Evolutionary conservation across 108 stramenopile species (phyloP).

Genomic region (Nitzschia inconspicua): DNA sequence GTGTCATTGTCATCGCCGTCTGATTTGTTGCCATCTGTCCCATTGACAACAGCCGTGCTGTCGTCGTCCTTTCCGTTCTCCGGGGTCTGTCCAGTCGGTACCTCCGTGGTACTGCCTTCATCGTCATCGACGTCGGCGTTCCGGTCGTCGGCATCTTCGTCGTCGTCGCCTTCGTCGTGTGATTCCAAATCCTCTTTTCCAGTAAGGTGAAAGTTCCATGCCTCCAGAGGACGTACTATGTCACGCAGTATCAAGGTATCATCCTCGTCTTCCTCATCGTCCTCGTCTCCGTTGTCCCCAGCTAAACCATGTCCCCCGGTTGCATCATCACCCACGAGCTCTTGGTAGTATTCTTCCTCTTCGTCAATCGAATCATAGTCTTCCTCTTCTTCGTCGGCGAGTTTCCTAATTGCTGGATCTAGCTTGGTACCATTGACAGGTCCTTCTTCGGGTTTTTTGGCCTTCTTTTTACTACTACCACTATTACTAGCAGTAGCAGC

Average conservation of each 20-base stretch:
- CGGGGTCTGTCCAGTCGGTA: not conserved
- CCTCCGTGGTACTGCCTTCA: not conserved
- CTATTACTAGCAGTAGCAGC: too few species aligned
- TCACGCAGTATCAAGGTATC: conserved; percentile 64
- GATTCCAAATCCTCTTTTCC: conserved; percentile 66
- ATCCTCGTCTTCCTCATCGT: conserved; percentile 61
- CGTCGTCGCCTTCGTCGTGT: conserved; percentile 8
- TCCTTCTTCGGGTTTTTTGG: conserved; percentile 5
- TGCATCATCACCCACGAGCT: conserved; percentile 33
- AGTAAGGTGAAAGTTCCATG: conserved; percentile 72
- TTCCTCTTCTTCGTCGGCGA: conserved; percentile 49
- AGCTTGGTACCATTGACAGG: conserved; percentile 22
- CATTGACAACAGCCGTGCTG: not conserved
- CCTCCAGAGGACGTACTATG: conserved; percentile 68
- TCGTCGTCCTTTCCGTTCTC: not conserved
- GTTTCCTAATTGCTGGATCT: conserved; percentile 20
- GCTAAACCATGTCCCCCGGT: conserved; percentile 3
- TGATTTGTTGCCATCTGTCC: not conserved
- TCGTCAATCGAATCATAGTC: conserved; percentile 69
- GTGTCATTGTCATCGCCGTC: not conserved
- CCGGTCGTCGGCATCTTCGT: conserved; percentile 22
- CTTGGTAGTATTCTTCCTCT: conserved; percentile 68
- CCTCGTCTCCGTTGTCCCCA: conserved; percentile 30
- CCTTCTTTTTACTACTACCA: conserved; percentile 17
- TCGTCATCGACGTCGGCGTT: conserved; percentile 14